Conservation (phyloP, 306 rosid species). For the Trifolium pratense region DNA sequence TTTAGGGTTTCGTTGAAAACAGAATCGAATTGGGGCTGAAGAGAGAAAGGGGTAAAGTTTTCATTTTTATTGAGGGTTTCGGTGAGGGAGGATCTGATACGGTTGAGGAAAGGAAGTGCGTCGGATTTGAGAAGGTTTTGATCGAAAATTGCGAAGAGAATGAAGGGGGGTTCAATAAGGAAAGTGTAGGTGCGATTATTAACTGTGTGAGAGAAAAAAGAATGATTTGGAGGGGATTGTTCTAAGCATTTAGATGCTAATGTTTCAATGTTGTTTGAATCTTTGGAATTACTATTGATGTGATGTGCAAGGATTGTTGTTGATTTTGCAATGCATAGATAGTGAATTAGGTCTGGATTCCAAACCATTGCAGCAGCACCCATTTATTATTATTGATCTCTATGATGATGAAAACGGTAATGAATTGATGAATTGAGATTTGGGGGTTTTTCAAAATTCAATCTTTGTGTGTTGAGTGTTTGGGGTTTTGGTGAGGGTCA, state of each 20-base stretch:
- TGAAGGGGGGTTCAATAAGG: constrained; percentile 55
- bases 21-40: constrained; percentile 66
- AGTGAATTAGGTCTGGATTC: constrained; percentile 66
- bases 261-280: constrained; percentile 54
- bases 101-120: constrained; percentile 58
- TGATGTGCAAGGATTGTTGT: constrained; percentile 65
- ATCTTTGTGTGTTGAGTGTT: background rate
- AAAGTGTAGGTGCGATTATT: constrained; percentile 62
- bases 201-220: constrained; percentile 67
- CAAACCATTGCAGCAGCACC: constrained; percentile 40
- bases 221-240: constrained; percentile 66
- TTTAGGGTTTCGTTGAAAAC: constrained; percentile 44
- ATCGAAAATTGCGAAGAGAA: constrained; percentile 69
- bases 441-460: background rate
- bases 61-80: constrained; percentile 30
- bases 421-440: background rate
- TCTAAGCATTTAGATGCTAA: constrained; percentile 71
- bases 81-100: constrained; percentile 39
- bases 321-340: constrained; percentile 79
- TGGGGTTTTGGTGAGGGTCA: background rate
- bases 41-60: constrained; percentile 48
- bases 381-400: background rate
- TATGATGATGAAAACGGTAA: background rate
- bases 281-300: constrained; percentile 24
- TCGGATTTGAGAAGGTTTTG: constrained; percentile 56